Evolutionary conservation across 75 land plant genomes (phyloP).

Genomic region (Isoetes taiwanensis): DNA sequence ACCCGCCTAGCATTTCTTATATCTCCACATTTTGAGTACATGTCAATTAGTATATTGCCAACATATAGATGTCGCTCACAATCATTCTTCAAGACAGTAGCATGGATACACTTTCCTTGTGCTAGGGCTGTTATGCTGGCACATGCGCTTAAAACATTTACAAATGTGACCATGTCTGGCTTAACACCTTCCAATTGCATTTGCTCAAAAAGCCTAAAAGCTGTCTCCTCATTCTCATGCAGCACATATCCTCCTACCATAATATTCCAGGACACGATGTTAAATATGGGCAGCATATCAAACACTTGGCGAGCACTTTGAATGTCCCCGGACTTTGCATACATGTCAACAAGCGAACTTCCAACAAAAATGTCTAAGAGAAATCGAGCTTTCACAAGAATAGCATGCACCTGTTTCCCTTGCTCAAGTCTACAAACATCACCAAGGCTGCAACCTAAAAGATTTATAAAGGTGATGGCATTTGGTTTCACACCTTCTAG

Average conservation of each 20-base stretch:
- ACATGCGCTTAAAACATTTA: constrained; percentile 30
- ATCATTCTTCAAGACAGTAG: constrained; percentile 14
- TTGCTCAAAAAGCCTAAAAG: constrained; percentile 16
- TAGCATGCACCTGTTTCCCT: too few species aligned
- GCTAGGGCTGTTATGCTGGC: constrained; percentile 12
- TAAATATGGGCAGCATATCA: background rate
- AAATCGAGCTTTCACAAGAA: background rate
- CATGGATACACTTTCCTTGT: constrained; percentile 26
- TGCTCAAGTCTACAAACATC: too few species aligned
- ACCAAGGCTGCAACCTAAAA: too few species aligned
- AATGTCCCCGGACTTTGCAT: constrained; percentile 1
- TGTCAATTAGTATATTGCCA: constrained; percentile 14
- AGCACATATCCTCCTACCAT: constrained; percentile 26
- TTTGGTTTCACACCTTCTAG: constrained; percentile 19
- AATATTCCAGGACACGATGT: constrained; percentile 28
- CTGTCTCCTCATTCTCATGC: constrained; percentile 12
- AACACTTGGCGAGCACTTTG: background rate
- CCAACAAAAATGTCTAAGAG: background rate
- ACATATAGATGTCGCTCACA: background rate
- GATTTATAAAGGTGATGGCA: constrained; percentile 31
- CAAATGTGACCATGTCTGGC: constrained; percentile 26
- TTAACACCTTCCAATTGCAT: constrained; percentile 25
- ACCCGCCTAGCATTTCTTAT: constrained; percentile 10
- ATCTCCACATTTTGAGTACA: constrained; percentile 23
- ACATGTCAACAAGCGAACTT: constrained; percentile 14